Evolutionary conservation across 495 filamentous ascomycete genomes (phyloP), one percentile per base, ranked within the genome.

Genomic region (Podospora didyma): DNA sequence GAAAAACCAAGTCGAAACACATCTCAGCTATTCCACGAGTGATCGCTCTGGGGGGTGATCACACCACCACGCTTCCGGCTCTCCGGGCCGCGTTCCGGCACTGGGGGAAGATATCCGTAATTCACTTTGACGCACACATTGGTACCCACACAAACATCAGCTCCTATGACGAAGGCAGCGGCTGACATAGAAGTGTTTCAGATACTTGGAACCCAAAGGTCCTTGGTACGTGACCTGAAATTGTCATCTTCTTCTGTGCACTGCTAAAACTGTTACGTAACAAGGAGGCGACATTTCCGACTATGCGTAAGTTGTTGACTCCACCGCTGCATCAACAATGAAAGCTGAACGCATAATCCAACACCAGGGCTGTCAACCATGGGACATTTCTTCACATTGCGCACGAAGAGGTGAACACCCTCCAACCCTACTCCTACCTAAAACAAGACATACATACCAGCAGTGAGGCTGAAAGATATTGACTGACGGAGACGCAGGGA

Each of bases 161-260:
- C n/a, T n/a, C n/a, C n/a, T n/a, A n/a, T n/a, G n/a, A n/a, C n/a
- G n/a, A n/a, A n/a, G n/a, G n/a, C n/a, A n/a, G n/a, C n/a, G n/a
- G n/a, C n/a, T n/a, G n/a, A n/a, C n/a, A n/a, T n/a, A n/a, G n/a
- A n/a, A n/a, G n/a, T n/a, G n/a, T n/a, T n/a, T 31, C 12, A 46
- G 90, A 96, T 69, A 94, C 90, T 1, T 93, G 89, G 89, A 82
- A 90, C 64, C 90, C 90, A 2, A 76, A 82, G 0, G 69, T 73
- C 21, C 39, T 74, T 49, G 47, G 47, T 49, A 28, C 28, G 21
- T 31, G n/a, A 3, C 26, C 4, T 4, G 9, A 3, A 3, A 31
- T 9, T 31, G 3, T 31, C 26, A n/a, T n/a, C n/a, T n/a, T n/a
- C n/a, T n/a, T n/a, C n/a, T n/a, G n/a, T n/a, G n/a, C n/a, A n/a